These are phyloP conservation scores for Stephanodiscus triporus DNA, from an alignment of 108 stramenopile species.

Conservation along the genomic window DNA sequence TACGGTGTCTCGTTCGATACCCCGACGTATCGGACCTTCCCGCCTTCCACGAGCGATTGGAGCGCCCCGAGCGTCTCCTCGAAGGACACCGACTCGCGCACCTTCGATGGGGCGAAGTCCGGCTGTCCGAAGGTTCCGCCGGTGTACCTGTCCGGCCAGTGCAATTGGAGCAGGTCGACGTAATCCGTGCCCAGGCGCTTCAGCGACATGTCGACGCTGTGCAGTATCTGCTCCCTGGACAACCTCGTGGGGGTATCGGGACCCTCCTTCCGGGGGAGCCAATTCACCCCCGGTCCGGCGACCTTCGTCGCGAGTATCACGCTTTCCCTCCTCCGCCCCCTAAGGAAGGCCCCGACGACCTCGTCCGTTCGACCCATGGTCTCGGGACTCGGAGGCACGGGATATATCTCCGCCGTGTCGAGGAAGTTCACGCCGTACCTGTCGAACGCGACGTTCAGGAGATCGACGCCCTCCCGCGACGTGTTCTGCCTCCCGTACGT, in stretches of 20 bases:
- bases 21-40: conserved; percentile 87
- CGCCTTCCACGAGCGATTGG: conserved; percentile 72
- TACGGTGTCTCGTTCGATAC: conserved; percentile 94
- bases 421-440: conserved; percentile 92
- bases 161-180: conserved; percentile 93
- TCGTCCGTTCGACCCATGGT: conserved; percentile 74
- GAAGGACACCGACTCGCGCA: conserved; percentile 64
- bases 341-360: conserved; percentile 67
- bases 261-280: conserved; percentile 80
- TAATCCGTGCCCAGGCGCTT: conserved; percentile 86
- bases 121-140: conserved; percentile 83
- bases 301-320: conserved; percentile 93
- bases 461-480: conserved; percentile 83
- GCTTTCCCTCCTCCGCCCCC: conserved; percentile 68
- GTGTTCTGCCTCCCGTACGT: conserved; percentile 92
- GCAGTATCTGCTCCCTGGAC: conserved; percentile 72
- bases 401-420: conserved; percentile 94
- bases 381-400: conserved; percentile 64
- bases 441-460: conserved; percentile 83
- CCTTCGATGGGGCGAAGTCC: conserved; percentile 67
- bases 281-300: conserved; percentile 66
- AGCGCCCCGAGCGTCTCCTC: conserved; percentile 85
- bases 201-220: conserved; percentile 84
- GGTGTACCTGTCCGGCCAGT: conserved; percentile 92
- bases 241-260: conserved; percentile 49